Evolutionary conservation across 192 early-diverging fungal genomes (phyloP).

Genomic region (Funneliformis geosporum): DNA sequence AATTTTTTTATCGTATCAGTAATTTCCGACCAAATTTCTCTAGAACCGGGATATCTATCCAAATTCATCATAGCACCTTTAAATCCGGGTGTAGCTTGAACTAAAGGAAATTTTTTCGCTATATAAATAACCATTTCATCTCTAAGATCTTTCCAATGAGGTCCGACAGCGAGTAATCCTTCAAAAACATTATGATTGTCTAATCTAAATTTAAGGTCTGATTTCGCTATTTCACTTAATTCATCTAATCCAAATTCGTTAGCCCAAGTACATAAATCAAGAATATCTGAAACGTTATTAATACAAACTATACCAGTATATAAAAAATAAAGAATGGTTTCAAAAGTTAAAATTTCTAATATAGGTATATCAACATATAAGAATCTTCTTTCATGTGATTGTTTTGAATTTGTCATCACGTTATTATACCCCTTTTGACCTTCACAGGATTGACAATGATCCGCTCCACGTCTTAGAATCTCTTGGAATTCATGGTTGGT

Average conservation of each 20-base stretch:
- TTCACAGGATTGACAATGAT: not conserved
- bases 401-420: not conserved
- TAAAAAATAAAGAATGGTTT: not conserved
- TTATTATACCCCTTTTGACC: not conserved
- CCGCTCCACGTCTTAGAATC: not conserved
- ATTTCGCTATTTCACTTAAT: not conserved
- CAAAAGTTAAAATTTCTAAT: not conserved
- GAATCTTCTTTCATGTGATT: not conserved
- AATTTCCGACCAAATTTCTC: not conserved
- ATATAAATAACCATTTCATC: not conserved
- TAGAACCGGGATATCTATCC: not conserved
- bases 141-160: not conserved
- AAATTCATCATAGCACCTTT: not conserved
- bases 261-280: not conserved
- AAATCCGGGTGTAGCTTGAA: not conserved
- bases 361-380: not conserved
- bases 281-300: not conserved
- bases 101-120: not conserved
- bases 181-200: not conserved
- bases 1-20: not conserved
- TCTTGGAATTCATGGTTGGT: not conserved
- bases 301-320: not conserved
- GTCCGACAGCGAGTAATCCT: not conserved
- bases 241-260: not conserved
- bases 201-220: not conserved